Base-by-base conservation (phyloP, 1,284 basidiomycete species). In the Trichosporon asahii region DNA sequence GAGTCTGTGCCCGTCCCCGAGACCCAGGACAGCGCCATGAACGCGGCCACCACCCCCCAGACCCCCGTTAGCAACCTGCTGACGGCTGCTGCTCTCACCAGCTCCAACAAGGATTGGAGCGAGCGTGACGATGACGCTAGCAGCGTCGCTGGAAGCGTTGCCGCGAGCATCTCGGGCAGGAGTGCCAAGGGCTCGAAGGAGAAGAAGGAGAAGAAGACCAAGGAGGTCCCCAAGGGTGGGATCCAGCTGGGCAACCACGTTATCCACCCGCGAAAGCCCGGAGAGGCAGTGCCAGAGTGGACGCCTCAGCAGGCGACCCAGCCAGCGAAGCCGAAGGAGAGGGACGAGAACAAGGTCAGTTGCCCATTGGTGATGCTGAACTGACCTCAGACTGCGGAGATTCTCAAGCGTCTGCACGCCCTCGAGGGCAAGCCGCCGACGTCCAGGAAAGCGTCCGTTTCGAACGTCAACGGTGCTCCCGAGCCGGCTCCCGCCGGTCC, bases 31-130 rank as follows among this genome's bases (percentile, higher is more conserved):
- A 61, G 57, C 27, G 27, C 15, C 2, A 8, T 23, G 57, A 33
- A 5, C 3, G 57, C 9, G 8, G 15, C 57, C 29, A 23, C 57
- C 27, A n/a, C 0, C 29, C 29, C 57, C 7, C 27, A 31, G 27
- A 33, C 57, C 15, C 57, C 57, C 1, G 57, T 18, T 3, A 61
- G 18, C 29, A 14, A 5, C 57, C 18, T 33, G 57, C 18, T 61
- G 57, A 61, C 57, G 15, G 18, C 18, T 6, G 57, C 57, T 8
- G 57, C 57, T n/a, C 57, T 61, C 18, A 31, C 57, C 31, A 61
- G 29, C 57, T 61, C 57, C 57, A 61, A 61, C 57, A 61, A 61
- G 57, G 57, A 61, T 1, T 61, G 57, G 57, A 61, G 57, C 29
- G 57, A 61, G 27, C 57, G 57, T 23, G 57, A 31, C 29, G 57